Percentiles rank a stretch among this genome's conserved stretches.
phyloP scores from a whole-genome alignment of 2,329 filamentous ascomycete species.

The Colletotrichum brevisporum region DNA sequence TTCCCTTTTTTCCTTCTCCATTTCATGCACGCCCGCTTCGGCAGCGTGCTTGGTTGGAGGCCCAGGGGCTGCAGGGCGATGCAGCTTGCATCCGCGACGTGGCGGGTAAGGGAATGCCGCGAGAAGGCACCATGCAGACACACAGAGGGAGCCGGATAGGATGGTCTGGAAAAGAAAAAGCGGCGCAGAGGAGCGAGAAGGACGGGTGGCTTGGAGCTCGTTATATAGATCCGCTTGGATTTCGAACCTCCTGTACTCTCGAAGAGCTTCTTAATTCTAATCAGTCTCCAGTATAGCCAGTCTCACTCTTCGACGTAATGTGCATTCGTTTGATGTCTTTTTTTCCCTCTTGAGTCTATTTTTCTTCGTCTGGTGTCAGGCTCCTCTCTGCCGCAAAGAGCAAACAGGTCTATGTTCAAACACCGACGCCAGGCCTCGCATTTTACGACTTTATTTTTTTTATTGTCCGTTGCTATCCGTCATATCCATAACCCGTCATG shows the following conservation, averaged over 20 bases:
- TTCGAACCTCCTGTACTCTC: constrained; percentile 26
- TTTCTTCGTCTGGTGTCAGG: constrained; percentile 21
- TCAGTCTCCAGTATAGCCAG: constrained; percentile 1
- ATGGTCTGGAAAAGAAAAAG: constrained; percentile 26
- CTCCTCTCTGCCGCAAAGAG: background rate
- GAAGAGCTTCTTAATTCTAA: constrained; percentile 37
- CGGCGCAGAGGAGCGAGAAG: background rate
- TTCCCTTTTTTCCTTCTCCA: background rate
- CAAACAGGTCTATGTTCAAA: constrained; percentile 25
- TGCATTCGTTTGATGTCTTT: constrained; percentile 26
- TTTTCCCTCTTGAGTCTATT: constrained; percentile 34
- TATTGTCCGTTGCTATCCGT: constrained; percentile 29
- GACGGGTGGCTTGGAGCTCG: constrained; percentile 4
- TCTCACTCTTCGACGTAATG: background rate
- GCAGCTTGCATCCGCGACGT: constrained; percentile 19
- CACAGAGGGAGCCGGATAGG: background rate
- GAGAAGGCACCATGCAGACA: constrained; percentile 3
- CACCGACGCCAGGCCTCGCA: constrained; percentile 14
- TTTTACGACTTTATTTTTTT: constrained; percentile 8
- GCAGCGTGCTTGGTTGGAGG: constrained; percentile 3
- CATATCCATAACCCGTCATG: constrained; percentile 37
- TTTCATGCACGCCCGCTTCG: background rate
- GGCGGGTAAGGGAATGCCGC: constrained; percentile 3
- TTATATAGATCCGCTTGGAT: constrained; percentile 36
- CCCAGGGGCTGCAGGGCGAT: constrained; percentile 6